Base-by-base conservation (phyloP, 805 yeast species). In the Cyberlindnera xylosilytica region DNA sequence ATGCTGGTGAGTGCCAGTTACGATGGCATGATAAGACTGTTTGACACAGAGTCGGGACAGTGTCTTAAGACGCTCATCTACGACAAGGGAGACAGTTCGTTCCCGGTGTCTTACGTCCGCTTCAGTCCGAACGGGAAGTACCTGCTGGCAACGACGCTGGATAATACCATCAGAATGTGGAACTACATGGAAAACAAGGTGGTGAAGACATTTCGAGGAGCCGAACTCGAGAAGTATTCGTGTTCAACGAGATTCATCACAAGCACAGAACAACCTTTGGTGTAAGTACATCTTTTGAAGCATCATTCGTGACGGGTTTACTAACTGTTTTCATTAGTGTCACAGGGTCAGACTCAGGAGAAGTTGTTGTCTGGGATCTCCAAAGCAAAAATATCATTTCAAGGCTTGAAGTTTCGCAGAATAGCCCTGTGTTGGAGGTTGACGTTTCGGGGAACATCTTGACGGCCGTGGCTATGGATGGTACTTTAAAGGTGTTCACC, bases 31-130 rank as follows among this genome's bases (percentile, higher is more conserved):
- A 83, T 91, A 20, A 70, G 99, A 38, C 67, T 91, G 15, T 91
- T 95, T 69, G 97, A 90, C 60, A 76, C 89, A 16, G 83, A 78
- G 36, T 75, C 95, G 0, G 97, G 97, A 4, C 96, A 89, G 52
- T 91, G 98, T 67, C 68, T 91, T 52, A 87, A 90, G 57, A 93
- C 98, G 0, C 63, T 91, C 51, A 87, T 90, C 27, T 86, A 82
- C 56, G 91, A 86, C 54, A 76, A 85, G 45, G 79, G 81, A 50
- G 80, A 83, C 29, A 81, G 86, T 1, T 77, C 85, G 13, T 83
- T 78, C 55, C 97, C 98, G 0, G 83, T 91, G 5, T 76, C 87
- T 18, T 72, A 74, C 49, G 90, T 88, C 2, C 69, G 72, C 42
- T 77, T 87, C 52, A 76, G 93, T 0, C 90, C 90, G 5, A 91